Base-by-base conservation (phyloP, 768 basidiomycete genomes). In the Calocera cornea region DNA sequence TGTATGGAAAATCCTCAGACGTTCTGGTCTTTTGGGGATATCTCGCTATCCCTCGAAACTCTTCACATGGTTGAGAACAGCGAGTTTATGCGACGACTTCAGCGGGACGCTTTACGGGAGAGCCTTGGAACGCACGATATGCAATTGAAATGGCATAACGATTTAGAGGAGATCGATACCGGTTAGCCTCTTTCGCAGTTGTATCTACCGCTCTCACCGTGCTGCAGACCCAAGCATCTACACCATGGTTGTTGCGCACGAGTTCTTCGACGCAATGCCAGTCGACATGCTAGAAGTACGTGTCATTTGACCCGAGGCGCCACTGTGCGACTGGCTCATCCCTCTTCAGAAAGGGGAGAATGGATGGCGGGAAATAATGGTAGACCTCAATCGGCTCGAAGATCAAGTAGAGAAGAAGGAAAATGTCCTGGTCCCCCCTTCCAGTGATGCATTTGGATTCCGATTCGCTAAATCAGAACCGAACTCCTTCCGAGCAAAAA, bases 241-340 rank as follows among this genome's bases (percentile, higher is more conserved):
- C 75, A 94, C 93, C 0, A 86, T 97, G 80, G 75, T 97, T 27
- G 78, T 97, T 17, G 97, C 97, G 0, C 95, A 99, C 76, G 97
- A 98, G 74, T 95, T 98, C 78, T 98, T 99, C 70, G 97, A 98
- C 74, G 95, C 95, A 0, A 80, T 99, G 49, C 95, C 97, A 0
- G 86, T 97, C 60, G 91, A 97, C 75, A 79, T 94, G 40, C 78
- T 98, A 40, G 86, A 95, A 80, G 94, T 92, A 70, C 12, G 80
- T 74, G 3, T 41, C 2, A 47, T 14, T 40, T 27, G 5, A 10
- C 11, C 40, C 36, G 34, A 65, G 22, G 8, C 16, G 14, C 2
- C 44, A 47, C 44, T 19, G 40, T 41, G 11, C 19, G 10, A 7
- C 24, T 3, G 16, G 2, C 64, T 41, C 2, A 31, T 12, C 2